phyloP scores from a whole-genome alignment of 208 protist genomes.

The Trypanosoma avium region DNA sequence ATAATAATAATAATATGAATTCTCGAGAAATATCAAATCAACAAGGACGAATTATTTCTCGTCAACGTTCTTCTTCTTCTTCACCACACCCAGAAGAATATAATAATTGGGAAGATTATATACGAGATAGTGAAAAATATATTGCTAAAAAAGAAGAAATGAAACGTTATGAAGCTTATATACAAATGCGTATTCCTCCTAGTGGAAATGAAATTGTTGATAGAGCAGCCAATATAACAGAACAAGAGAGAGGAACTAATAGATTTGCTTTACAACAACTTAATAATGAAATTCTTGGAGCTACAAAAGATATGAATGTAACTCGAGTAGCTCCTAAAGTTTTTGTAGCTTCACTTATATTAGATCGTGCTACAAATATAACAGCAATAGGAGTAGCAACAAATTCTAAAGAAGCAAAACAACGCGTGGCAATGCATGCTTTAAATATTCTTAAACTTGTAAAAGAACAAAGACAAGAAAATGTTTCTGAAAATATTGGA shows the following conservation, averaged over 20 bases:
- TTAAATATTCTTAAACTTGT: constrained; percentile 37
- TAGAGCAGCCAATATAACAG: constrained; percentile 39
- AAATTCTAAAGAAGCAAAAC: constrained; percentile 48
- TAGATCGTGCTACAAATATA: constrained; percentile 39
- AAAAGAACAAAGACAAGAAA: constrained; percentile 15
- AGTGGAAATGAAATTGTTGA: constrained; percentile 52
- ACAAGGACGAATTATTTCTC: not conserved
- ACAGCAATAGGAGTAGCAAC: constrained; percentile 50
- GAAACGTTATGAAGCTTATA: constrained; percentile 19
- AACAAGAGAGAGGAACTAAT: constrained; percentile 18
- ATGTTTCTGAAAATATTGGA: not conserved
- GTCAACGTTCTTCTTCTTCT: not conserved
- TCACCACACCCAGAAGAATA: constrained; percentile 28
- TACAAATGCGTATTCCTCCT: constrained; percentile 33
- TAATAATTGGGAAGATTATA: constrained; percentile 40
- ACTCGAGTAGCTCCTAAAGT: constrained; percentile 28
- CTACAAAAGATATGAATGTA: constrained; percentile 35
- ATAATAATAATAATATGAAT: no score
- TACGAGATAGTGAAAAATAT: constrained; percentile 37
- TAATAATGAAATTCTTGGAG: constrained; percentile 36
- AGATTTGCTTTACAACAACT: constrained; percentile 40
- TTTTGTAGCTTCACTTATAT: constrained; percentile 48
- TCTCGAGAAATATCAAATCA: not conserved
- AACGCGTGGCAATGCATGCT: constrained; percentile 67
- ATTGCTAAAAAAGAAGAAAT: constrained; percentile 19